A percentile compares a stretch with the other conserved stretches of the same genome.
Evolutionary conservation across 1,139 yeast genomes (phyloP).

Genomic region (Meyerozyma carpophila): DNA sequence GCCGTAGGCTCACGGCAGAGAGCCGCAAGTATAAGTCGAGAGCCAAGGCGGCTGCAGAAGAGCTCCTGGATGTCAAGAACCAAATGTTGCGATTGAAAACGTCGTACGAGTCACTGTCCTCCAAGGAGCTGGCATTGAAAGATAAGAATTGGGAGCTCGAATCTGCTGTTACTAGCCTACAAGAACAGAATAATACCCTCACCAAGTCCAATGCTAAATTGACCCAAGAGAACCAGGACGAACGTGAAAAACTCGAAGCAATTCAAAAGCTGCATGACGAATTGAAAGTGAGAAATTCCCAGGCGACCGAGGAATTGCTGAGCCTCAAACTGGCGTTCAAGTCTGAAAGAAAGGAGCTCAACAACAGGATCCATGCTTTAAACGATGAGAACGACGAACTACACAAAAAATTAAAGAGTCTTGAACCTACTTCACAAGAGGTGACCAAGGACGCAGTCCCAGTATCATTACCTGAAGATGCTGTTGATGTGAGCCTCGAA

Average conservation of each 20-base stretch:
- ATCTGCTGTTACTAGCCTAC: conserved; percentile 45
- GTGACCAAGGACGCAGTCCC: conserved; percentile 22
- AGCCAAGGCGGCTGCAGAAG: conserved; percentile 38
- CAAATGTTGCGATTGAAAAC: conserved; percentile 31
- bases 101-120: conserved; percentile 26
- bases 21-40: conserved; percentile 47
- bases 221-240: conserved; percentile 22
- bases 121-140: conserved; percentile 45
- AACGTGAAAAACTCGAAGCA: conserved; percentile 26
- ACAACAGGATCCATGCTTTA: conserved; percentile 46
- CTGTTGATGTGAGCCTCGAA: conserved; percentile 20
- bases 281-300: conserved; percentile 12
- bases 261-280: conserved; percentile 13
- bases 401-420: conserved; percentile 30
- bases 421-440: conserved; percentile 16
- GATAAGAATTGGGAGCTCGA: conserved; percentile 82
- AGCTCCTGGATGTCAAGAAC: conserved; percentile 30
- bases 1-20: conserved; percentile 71
- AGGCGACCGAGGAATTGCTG: conserved; percentile 33
- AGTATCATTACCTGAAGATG: conserved; percentile 4
- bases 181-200: conserved; percentile 36
- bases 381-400: conserved; percentile 62
- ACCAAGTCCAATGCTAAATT: conserved; percentile 27
- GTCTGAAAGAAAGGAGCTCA: conserved; percentile 42
- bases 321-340: conserved; percentile 27